A percentile compares a stretch with the other conserved stretches of the same genome.
phyloP scores from a whole-genome alignment of 73 alveolate species.

The Uronychia binucleata region DNA sequence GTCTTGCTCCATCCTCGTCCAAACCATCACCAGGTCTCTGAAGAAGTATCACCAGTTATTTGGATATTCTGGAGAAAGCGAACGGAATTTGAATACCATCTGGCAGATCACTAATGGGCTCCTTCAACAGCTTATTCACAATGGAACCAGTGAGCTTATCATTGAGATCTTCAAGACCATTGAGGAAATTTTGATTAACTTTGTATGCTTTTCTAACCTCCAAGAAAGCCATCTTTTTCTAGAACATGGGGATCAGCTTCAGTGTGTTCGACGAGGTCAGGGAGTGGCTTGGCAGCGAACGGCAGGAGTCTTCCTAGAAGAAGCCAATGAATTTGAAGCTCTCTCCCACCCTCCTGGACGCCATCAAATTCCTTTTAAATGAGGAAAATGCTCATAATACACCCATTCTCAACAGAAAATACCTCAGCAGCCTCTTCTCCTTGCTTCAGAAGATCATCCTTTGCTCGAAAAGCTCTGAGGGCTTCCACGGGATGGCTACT shows the following conservation, averaged over 20 bases:
- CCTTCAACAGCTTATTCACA: conserved; percentile 3
- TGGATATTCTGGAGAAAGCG: background rate
- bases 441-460: conserved; percentile 26
- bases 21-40: conserved; percentile 32
- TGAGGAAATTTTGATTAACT: conserved; percentile 11
- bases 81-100: background rate
- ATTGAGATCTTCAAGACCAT: conserved; percentile 19
- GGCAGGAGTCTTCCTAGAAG: conserved; percentile 8
- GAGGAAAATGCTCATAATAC: conserved; percentile 13
- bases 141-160: conserved; percentile 20
- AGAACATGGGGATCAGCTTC: conserved; percentile 21
- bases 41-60: conserved; percentile 36
- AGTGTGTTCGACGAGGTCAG: conserved; percentile 25
- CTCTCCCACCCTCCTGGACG: conserved; percentile 26
- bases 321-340: conserved; percentile 28
- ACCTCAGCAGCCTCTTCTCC: conserved; percentile 2
- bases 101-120: conserved; percentile 1
- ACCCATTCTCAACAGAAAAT: conserved; percentile 19
- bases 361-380: conserved; percentile 6
- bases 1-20: conserved; percentile 34
- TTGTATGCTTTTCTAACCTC: background rate
- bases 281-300: conserved; percentile 35
- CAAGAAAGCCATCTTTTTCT: conserved; percentile 22
- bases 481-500: conserved; percentile 43
- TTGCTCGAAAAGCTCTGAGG: conserved; percentile 33